Base-by-base conservation (phyloP, 1,284 basidiomycete species). In the Malassezia restricta region DNA sequence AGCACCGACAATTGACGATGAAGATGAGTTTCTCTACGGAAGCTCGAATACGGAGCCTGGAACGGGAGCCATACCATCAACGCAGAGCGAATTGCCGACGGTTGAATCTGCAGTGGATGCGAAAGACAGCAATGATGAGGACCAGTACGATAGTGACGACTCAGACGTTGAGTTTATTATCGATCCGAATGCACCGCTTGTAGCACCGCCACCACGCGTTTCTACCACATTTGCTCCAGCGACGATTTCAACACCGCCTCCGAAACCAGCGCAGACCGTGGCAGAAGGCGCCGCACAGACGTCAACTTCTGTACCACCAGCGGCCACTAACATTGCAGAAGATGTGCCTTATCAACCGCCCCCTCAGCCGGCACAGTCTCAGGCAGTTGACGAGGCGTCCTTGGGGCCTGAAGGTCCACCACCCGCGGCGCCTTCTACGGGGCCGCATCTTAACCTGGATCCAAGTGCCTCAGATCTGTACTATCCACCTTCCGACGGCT, bases 121-220 rank as follows among this genome's bases (percentile, higher is more conserved):
- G 1, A 24, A 3, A 6, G 76, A 76, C 12, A 74, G 73, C 3
- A 71, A 73, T 2, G 60, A 58, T 1, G 74, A 75, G 15, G 68
- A 68, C n/a, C 75, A 76, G 43, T 68, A 68, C 14, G 75, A 76
- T 30, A 75, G 75, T 63, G 66, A 76, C 44, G 75, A 54, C 30
- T 55, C 53, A 9, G 73, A 74, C 33, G 63, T 74, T 52, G 73
- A 74, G 44, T 74, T 74, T 47, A 68, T 74, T 47, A 66, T 73
- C 48, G 74, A 76, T 37, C 49, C 66, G n/a, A 62, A 52, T 35
- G 49, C 51, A 27, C 64, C 61, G 14, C 53, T 51, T 0, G 50
- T 58, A n/a, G 57, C 61, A n/a, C 33, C 33, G 5, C 33, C 11
- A 15, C 33, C 33, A 11, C 66, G 64, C 30, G 48, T 63, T 7